Evolutionary conservation across 805 yeast genomes (phyloP), one percentile per base, ranked within the genome.

Genomic region (Wickerhamiella spandovensis): DNA sequence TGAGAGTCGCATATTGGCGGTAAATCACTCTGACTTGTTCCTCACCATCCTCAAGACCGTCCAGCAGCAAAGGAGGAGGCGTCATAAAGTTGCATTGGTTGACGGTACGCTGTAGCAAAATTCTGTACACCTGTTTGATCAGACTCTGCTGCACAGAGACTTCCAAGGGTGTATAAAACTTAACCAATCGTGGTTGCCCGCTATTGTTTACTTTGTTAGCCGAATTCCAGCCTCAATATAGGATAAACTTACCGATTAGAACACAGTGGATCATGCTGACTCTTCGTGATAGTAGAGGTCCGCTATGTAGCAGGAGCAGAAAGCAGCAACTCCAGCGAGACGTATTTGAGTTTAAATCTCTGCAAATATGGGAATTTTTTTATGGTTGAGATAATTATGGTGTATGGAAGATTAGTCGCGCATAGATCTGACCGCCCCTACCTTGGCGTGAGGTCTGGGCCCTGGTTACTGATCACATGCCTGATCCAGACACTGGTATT

Each of bases 1-100:
- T 90, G n/a, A 92, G 70, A 1, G 97, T 89, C 12, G 97, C 97
- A 61, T 89, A 92, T 61, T 87, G 94, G 53, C 96, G 74, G 67
- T 90, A 92, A 32, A 92, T 90, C 46, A 92, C 95, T 54, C 86
- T 81, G 56, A 90, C 83, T 12, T 78, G 84, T 56, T 89, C 84
- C 12, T 79, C 85, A 51, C 53, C 82, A 10, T 81, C 86, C 50
- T 51, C 79, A 80, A 59, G 78, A 66, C 53, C 74, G 42, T 62
- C 64, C 32, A 71, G 60, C 35, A 87, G 67, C 48, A 84, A 69
- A 8, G 94, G 84, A 0, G 97, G 97, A 1, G 95, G 88, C 0
- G 95, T 84, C 20, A 90, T 70, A 62, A 90, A 89, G 22, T 94
- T 85, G 54, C 97, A 88, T 60, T 89, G 95, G 38, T 77, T 71